Percentiles rank a stretch among this genome's conserved stretches.
These are phyloP conservation scores for Peniophora sp. DNA, from an alignment of 1,284 basidiomycete species.

Conservation along the genomic window DNA sequence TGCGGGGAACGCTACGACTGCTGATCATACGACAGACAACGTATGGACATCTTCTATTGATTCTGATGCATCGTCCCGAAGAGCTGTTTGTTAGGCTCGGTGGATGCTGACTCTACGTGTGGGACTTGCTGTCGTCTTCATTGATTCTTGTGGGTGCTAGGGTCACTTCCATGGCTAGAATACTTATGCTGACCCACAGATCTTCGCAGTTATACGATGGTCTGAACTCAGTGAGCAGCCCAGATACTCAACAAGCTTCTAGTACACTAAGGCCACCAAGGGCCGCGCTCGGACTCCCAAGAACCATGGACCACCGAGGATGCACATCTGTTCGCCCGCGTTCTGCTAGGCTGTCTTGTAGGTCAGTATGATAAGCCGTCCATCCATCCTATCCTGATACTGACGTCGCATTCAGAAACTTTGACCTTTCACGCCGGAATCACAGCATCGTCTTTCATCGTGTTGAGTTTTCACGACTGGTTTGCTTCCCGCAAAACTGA, in stretches of 20 bases:
- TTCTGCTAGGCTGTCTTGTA: constrained; percentile 54
- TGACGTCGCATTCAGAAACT: constrained; percentile 41
- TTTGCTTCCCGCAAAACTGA: constrained; percentile 15
- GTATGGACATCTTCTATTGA: neutral
- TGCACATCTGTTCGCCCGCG: constrained; percentile 41
- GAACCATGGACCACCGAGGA: constrained; percentile 25
- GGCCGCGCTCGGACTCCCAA: neutral
- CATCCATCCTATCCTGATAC: too few species aligned
- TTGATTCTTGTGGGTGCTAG: constrained; percentile 55
- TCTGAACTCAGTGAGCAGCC: constrained; percentile 54
- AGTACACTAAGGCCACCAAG: neutral
- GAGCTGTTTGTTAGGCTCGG: constrained; percentile 42
- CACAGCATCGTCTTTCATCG: constrained; percentile 43
- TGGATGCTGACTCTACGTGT: constrained; percentile 51
- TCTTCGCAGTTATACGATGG: constrained; percentile 62
- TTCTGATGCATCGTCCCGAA: neutral
- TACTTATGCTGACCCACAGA: constrained; percentile 1
- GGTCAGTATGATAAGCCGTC: too few species aligned
- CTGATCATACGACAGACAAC: constrained; percentile 7
- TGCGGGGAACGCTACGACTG: too few species aligned
- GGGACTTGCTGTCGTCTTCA: constrained; percentile 45
- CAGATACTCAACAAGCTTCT: constrained; percentile 2
- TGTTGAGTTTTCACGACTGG: constrained; percentile 35
- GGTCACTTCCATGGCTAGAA: neutral
- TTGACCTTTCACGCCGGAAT: constrained; percentile 65